Evolutionary conservation across 345 rosid genomes (phyloP), one percentile per base, ranked within the genome.

Genomic region (Geranium rotundifolium): DNA sequence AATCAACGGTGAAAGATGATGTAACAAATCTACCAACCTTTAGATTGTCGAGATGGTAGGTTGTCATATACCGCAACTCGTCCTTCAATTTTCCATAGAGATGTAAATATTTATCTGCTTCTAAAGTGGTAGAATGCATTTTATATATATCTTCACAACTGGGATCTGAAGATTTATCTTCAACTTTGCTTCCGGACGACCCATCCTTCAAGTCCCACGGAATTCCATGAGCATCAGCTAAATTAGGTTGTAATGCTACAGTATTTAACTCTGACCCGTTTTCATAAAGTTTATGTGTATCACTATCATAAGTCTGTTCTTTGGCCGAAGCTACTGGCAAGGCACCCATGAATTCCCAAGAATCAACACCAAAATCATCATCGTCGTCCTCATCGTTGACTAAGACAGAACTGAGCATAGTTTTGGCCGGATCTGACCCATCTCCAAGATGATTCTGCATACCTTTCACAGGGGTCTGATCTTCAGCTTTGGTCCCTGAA

Each of bases 301-400:
- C 63, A 68, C 69, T 73, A 59, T 20, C 30, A 50, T 66, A 69
- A 18, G 56, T 69, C 60, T 57, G 77, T 57, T 56, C 71, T 74
- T 64, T 67, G 65, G 27, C 68, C 63, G 17, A 29, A 20, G 72
- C 62, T 74, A 76, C 83, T 41, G 73, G 49, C 62, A 69, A 57
- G 19, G 84, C 80, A 76, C 41, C 80, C 77, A 80, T 79, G 80
- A 81, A 85, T 64, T 87, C 90, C 97, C 97, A 93, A 37, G 88
- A 65, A 56, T 70, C 52, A 46, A 46, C 52, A 46, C 52, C 52
- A 46, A 46, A 75, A 74, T 80, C 79, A 71, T 82, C 90, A 67
- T 81, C 82, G 74, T 77, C 79, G 62, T 77, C 72, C 17, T 69
- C 69, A 65, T 39, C 73, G 27, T 59, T 69, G 50, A 67, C 63